Conservation (phyloP, 2,329 filamentous ascomycete species). For the Monilinia aucupariae region DNA sequence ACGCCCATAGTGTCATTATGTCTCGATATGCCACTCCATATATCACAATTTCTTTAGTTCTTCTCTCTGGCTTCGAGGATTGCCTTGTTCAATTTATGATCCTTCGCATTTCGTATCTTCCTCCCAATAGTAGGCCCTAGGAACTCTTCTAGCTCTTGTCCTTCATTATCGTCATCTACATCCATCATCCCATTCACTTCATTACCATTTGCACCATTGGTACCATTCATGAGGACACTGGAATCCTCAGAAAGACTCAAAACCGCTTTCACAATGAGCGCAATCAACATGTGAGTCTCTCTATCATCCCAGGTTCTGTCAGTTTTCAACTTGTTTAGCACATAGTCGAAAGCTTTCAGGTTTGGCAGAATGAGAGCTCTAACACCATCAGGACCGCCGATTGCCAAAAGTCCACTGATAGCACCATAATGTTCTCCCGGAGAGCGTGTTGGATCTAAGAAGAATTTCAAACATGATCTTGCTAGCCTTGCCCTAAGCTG, state of each 20-base stretch:
- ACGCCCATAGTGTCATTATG: slow-evolving; percentile 3
- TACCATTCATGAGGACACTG: slow-evolving; percentile 21
- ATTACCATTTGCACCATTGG: slow-evolving; percentile 20
- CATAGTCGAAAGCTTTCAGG: slow-evolving; percentile 56
- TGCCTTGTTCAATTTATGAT: slow-evolving; percentile 31
- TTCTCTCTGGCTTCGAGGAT: slow-evolving; percentile 24
- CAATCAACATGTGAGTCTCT: slow-evolving; percentile 56
- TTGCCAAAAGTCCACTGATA: slow-evolving; percentile 69
- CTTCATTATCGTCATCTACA: slow-evolving; percentile 20
- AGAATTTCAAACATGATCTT: slow-evolving; percentile 86
- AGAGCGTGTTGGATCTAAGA: slow-evolving; percentile 80
- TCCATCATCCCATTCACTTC: slow-evolving; percentile 7
- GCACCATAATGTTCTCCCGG: slow-evolving; percentile 85
- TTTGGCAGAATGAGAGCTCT: slow-evolving; percentile 61
- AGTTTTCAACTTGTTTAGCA: slow-evolving; percentile 51
- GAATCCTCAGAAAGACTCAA: slow-evolving; percentile 45
- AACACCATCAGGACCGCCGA: slow-evolving; percentile 66
- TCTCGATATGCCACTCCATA: not conserved
- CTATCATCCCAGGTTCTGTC: slow-evolving; percentile 47
- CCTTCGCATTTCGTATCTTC: slow-evolving; percentile 25
- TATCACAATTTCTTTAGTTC: not conserved
- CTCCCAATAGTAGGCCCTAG: slow-evolving; percentile 32
- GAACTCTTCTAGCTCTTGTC: slow-evolving; percentile 29
- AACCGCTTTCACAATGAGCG: slow-evolving; percentile 51
- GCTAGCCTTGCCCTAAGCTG: slow-evolving; percentile 83